Evolutionary conservation across 2,329 filamentous ascomycete species (phyloP), one percentile per base, ranked within the genome.

Genomic region (Monosporascus sp.): DNA sequence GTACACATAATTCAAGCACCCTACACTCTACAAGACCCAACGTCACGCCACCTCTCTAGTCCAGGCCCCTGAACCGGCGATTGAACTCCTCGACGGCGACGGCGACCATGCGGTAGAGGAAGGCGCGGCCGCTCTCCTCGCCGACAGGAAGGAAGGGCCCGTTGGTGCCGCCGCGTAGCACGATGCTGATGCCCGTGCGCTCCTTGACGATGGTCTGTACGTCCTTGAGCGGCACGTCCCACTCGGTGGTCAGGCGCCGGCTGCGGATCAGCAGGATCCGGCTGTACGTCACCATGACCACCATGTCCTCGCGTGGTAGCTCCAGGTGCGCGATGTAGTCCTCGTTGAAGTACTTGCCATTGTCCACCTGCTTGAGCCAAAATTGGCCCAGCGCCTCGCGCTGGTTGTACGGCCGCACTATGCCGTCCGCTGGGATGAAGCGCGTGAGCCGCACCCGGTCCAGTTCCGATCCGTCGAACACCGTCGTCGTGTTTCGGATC

Each of bases 291-390:
- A 99, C 81, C 83, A 97, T 90, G 48, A 92, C 87, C 53, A 93
- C 85, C 78, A 91, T 88, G 68, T 95, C 92, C 69, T 94, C 90
- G 56, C 86, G 85, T 11, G 91, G 89, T 26, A 99, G 81, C 72
- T 99, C 93, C 5, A 99, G 78, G 68, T 99, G 95, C 5, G 92
- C 95, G 69, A 99, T 94, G 74, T 99, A 99, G 68, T 91, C 83
- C 72, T 99, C 94, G 73, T 96, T 88, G 81, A 99, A 99, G 78
- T 93, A 97, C 70, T 92, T 94, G 57, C 94, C 94, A 60, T 97
- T 94, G 72, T 99, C 94, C 11, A 96, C 85, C 55, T 96, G 96
- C 79, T 99, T 99, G 59, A 99, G 85, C 95, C 94, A 99, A 77
- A 91, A 97, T 70, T 99, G 94, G 1, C 94, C 94, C 3, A 99